Base-by-base conservation (phyloP, 345 rosid species). In the Ailanthus altissimus region DNA sequence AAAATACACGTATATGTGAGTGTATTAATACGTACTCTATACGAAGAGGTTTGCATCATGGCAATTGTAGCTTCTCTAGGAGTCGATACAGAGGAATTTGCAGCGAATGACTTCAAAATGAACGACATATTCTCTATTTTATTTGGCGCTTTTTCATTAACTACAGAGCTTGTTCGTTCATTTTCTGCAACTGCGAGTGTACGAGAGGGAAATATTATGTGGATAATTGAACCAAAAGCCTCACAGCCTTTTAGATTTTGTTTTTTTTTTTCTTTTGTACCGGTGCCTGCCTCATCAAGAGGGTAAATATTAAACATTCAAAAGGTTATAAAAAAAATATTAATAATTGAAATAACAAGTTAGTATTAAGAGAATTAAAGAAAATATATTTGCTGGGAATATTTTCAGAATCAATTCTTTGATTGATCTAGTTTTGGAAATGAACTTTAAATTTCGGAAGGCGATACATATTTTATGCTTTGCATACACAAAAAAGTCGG, bases 41-140 rank as follows among this genome's bases (percentile, higher is more conserved):
- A 90, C 77, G 97, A 84, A 78, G 97, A 90, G 20, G 90, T 77
- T 14, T 92, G 97, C 75, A 87, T 83, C 84, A 88, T 75, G 66
- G 92, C 84, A 87, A 88, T 85, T 40, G 85, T 80, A 76, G 92
- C 89, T 70, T 89, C 92, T 64, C 81, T 82, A 49, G 85, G 81
- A 79, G 73, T 80, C 78, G 83, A 74, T 23, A 63, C 73, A 32
- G 80, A 85, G 60, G 91, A 82, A 80, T 84, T 88, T 53, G 83
- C 78, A 2, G 89, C 84, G 42, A 90, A 75, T 13, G 91, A 90
- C 77, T 90, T 92, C 6, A 46, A 25, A 72, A 89, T 84, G 83
- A 87, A 84, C 10, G 90, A 86, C 86, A 81, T 88, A 43, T 15
- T 76, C 23, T 11, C 40, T 25, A 2, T 2, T 13, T 56, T 18